Evolutionary conservation across 2,329 filamentous ascomycete genomes (phyloP).

Genomic region (Rutstroemia sydowiana): DNA sequence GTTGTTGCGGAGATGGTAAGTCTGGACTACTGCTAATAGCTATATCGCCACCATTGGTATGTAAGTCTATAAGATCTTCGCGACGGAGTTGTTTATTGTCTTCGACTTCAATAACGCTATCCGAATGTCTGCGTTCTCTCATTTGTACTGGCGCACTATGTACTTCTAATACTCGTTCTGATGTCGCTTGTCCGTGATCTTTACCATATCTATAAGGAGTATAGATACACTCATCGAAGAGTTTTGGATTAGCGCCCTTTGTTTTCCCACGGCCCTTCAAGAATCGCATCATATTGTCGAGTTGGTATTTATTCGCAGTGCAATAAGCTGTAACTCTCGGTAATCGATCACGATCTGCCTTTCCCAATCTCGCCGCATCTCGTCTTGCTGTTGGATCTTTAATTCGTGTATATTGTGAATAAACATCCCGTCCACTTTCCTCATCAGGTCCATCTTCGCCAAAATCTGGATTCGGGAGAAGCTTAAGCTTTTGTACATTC

Average conservation of each 20-base stretch:
- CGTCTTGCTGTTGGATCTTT: constrained; percentile 90
- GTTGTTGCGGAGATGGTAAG: constrained; percentile 10
- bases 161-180: constrained; percentile 21
- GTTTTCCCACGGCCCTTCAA: constrained; percentile 76
- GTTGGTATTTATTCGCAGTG: constrained; percentile 83
- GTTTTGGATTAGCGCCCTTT: constrained; percentile 75
- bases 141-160: constrained; percentile 32
- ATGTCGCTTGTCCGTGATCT: constrained; percentile 26
- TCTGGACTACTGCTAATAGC: constrained; percentile 30
- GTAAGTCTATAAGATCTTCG: constrained; percentile 58
- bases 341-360: constrained; percentile 80
- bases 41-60: constrained; percentile 32
- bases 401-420: constrained; percentile 95
- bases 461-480: constrained; percentile 85
- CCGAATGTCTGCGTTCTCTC: constrained; percentile 65
- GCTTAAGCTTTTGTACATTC: constrained; percentile 92
- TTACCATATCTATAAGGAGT: constrained; percentile 79
- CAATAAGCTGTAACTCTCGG: constrained; percentile 95
- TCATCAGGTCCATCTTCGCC: constrained; percentile 73
- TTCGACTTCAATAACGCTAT: constrained; percentile 63
- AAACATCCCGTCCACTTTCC: constrained; percentile 90
- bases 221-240: constrained; percentile 97
- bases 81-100: constrained; percentile 47
- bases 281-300: constrained; percentile 84
- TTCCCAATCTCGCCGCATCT: constrained; percentile 86